Conservation (phyloP, 169 alveolate genomes). For the Blepharisma undulans region DNA sequence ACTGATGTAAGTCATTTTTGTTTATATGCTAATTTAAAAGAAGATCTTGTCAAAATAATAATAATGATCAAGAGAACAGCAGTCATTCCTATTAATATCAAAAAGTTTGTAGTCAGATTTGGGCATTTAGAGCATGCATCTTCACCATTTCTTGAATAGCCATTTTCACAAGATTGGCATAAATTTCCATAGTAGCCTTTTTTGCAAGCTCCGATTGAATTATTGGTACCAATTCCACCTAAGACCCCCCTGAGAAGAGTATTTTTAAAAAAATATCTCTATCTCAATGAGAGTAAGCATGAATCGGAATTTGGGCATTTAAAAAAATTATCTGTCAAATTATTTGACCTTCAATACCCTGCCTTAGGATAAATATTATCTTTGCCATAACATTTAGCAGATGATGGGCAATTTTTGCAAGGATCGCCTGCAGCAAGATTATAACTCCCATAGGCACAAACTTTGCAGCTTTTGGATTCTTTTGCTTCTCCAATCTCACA, state of each 20-base stretch:
- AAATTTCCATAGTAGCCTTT: slow-evolving; percentile 35
- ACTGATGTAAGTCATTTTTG: not conserved
- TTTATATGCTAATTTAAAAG: slow-evolving; percentile 13
- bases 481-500: slow-evolving; percentile 22
- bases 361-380: not conserved
- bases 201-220: not conserved
- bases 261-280: too few species aligned
- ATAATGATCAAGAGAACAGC: not conserved
- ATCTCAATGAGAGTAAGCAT: too few species aligned
- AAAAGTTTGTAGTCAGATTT: not conserved
- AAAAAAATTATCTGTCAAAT: slow-evolving; percentile 14
- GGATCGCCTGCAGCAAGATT: not conserved
- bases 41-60: not conserved
- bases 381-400: slow-evolving; percentile 25
- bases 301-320: not conserved
- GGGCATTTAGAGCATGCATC: not conserved
- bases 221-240: not conserved
- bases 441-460: not conserved
- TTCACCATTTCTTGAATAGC: slow-evolving; percentile 3
- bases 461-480: not conserved
- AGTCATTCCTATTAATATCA: not conserved
- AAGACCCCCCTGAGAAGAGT: too few species aligned
- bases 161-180: slow-evolving; percentile 8
- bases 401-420: slow-evolving; percentile 24
- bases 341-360: slow-evolving; percentile 42